phyloP scores from a whole-genome alignment of 352 stramenopile species.

The Phytophthora brassicae region DNA sequence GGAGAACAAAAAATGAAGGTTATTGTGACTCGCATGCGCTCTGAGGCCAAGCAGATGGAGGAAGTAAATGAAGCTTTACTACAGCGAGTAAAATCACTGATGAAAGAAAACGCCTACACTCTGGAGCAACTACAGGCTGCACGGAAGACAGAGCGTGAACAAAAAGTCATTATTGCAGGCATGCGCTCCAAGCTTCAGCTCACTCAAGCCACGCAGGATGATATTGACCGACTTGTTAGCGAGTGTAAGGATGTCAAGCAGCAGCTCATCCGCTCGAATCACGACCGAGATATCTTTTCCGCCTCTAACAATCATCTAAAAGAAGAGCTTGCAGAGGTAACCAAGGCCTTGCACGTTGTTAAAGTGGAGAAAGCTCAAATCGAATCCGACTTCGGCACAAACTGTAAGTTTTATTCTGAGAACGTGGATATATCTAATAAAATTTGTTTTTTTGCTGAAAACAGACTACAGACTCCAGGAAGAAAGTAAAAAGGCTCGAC shows the following conservation, averaged over 20 bases:
- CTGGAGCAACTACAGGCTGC: constrained; percentile 73
- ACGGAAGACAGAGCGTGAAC: constrained; percentile 72
- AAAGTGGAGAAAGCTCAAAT: constrained; percentile 75
- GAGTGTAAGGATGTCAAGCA: constrained; percentile 73
- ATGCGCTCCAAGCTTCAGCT: constrained; percentile 75
- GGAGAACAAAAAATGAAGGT: constrained; percentile 70
- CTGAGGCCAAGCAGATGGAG: constrained; percentile 70
- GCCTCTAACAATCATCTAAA: constrained; percentile 75
- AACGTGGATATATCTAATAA: constrained; percentile 1
- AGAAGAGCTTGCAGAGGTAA: constrained; percentile 68
- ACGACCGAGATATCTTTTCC: constrained; percentile 79
- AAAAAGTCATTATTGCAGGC: constrained; percentile 63
- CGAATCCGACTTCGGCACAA: constrained; percentile 70
- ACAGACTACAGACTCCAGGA: constrained; percentile 63
- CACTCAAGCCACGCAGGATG: constrained; percentile 61
- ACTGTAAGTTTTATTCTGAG: constrained; percentile 37
- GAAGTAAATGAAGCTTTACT: constrained; percentile 77
- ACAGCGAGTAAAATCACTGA: constrained; percentile 69
- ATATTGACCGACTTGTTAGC: constrained; percentile 53
- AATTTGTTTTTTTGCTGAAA: constrained; percentile 2
- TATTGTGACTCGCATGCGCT: constrained; percentile 62
- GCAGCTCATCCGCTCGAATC: constrained; percentile 65
- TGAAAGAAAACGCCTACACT: constrained; percentile 79
- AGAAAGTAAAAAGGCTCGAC: constrained; percentile 61
- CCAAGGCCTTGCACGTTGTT: constrained; percentile 58